Conservation (phyloP, 169 alveolate genomes). For the Plasmodium sp. region DNA sequence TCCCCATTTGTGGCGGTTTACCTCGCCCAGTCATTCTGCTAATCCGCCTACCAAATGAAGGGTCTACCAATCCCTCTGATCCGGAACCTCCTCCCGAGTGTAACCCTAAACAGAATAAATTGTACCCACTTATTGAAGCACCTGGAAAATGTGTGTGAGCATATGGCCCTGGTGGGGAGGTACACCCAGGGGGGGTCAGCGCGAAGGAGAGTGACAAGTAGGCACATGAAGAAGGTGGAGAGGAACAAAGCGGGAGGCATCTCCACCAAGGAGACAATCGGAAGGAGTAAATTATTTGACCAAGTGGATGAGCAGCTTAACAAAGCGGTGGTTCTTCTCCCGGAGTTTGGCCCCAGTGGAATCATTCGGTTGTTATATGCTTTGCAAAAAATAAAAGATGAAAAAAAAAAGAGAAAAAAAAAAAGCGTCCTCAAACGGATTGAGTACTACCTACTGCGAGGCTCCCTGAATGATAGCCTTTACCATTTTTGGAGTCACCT, state of each 20-base stretch:
- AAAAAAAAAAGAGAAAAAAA: conserved; percentile 7
- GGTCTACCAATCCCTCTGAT: background rate
- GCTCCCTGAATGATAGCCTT: background rate
- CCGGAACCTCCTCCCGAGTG: conserved; percentile 36
- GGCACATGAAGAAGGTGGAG: background rate
- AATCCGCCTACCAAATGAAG: conserved; percentile 8
- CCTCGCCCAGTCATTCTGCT: background rate
- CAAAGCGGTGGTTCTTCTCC: conserved; percentile 44
- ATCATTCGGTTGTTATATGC: conserved; percentile 35
- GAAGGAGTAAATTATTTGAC: conserved; percentile 17
- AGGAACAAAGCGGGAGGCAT: background rate
- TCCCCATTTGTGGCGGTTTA: background rate
- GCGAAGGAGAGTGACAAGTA: background rate
- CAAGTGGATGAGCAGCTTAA: conserved; percentile 35
- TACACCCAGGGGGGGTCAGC: background rate
- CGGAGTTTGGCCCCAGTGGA: conserved; percentile 63
- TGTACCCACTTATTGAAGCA: conserved; percentile 47
- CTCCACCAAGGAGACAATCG: background rate
- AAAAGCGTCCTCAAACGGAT: conserved; percentile 13
- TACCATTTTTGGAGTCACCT: conserved; percentile 39
- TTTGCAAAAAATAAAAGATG: conserved; percentile 24
- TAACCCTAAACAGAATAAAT: conserved; percentile 55
- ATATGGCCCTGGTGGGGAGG: conserved; percentile 16
- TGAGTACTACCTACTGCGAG: conserved; percentile 31
- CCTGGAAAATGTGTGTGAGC: conserved; percentile 74